phyloP scores from a whole-genome alignment of 129 eudicot species.

The Artemisia tridentata region DNA sequence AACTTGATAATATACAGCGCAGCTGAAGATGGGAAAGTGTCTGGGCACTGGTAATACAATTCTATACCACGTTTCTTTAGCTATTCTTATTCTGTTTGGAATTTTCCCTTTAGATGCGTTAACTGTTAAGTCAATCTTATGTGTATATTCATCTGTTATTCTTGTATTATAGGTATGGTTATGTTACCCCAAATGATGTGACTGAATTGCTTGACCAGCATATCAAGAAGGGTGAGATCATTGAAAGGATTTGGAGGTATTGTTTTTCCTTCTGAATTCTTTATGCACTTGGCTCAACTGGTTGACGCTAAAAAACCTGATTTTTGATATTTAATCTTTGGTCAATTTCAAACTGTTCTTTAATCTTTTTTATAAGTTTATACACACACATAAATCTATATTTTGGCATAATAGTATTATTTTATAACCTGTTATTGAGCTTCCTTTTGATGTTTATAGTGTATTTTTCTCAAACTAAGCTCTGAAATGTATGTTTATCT shows the following conservation, averaged over 20 bases:
- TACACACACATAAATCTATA: too few relatives aligned
- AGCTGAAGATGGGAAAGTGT: conserved; percentile 50
- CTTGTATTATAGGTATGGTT: conserved; percentile 76
- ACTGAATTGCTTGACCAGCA: conserved; percentile 78
- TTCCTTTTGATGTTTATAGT: too few relatives aligned
- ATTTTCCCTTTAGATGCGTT: background rate
- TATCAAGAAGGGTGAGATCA: conserved; percentile 82
- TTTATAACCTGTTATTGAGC: background rate
- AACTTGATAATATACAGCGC: conserved; percentile 80
- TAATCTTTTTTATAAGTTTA: too few relatives aligned
- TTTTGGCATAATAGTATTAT: background rate
- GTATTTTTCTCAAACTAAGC: too few relatives aligned
- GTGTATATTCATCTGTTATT: conserved; percentile 11
- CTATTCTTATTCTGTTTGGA: background rate
- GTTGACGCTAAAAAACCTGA: background rate
- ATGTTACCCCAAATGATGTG: conserved; percentile 88
- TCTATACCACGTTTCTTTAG: background rate
- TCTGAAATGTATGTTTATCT: background rate
- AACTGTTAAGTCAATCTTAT: conserved; percentile 4
- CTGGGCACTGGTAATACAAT: conserved; percentile 73
- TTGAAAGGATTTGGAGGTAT: conserved; percentile 93
- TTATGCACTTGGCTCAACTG: background rate
- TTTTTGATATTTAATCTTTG: too few relatives aligned
- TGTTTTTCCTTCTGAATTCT: background rate
- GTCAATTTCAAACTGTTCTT: too few relatives aligned